These are phyloP conservation scores for Pseudogymnoascus sp. DNA, from an alignment of 2,329 filamentous ascomycete genomes.

Conservation along the genomic window DNA sequence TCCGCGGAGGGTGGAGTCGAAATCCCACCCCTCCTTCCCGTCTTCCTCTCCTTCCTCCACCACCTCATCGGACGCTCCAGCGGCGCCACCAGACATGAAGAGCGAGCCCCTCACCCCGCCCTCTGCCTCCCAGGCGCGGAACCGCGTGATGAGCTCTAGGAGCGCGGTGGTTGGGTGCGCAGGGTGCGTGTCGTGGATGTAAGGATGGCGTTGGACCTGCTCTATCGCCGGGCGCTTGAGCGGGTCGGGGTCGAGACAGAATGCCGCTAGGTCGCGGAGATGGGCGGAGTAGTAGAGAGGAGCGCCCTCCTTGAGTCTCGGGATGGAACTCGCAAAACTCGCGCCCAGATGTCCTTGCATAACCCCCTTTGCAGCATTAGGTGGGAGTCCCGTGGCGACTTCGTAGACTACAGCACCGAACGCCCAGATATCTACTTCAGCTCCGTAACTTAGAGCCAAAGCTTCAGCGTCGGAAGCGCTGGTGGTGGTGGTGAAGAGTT, in stretches of 20 bases:
- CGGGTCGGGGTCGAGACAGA: constrained; percentile 45
- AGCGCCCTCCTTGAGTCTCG: constrained; percentile 64
- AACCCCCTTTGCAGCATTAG: constrained; percentile 53
- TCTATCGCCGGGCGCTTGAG: constrained; percentile 65
- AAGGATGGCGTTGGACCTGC: constrained; percentile 61
- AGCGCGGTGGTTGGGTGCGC: constrained; percentile 58
- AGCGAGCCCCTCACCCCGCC: constrained; percentile 64
- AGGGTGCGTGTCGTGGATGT: constrained; percentile 54
- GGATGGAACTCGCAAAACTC: constrained; percentile 53
- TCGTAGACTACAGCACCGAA: constrained; percentile 76
- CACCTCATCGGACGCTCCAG: constrained; percentile 34
- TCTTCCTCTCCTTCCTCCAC: constrained; percentile 46
- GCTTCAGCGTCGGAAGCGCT: constrained; percentile 40
- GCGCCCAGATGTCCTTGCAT: constrained; percentile 40
- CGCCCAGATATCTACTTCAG: constrained; percentile 75
- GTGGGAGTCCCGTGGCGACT: constrained; percentile 69
- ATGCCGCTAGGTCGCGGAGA: constrained; percentile 63
- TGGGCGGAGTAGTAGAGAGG: constrained; percentile 61
- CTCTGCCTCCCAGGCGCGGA: constrained; percentile 66
- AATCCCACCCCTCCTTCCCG: constrained; percentile 59
- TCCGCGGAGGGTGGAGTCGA: constrained; percentile 40
- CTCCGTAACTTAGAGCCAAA: constrained; percentile 55
- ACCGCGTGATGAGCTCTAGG: constrained; percentile 59
- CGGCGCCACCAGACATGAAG: constrained; percentile 52
- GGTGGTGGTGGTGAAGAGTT: constrained; percentile 53